Evolutionary conservation across 495 filamentous ascomycete genomes (phyloP).

Genomic region (Aspergillus bertholletiae): DNA sequence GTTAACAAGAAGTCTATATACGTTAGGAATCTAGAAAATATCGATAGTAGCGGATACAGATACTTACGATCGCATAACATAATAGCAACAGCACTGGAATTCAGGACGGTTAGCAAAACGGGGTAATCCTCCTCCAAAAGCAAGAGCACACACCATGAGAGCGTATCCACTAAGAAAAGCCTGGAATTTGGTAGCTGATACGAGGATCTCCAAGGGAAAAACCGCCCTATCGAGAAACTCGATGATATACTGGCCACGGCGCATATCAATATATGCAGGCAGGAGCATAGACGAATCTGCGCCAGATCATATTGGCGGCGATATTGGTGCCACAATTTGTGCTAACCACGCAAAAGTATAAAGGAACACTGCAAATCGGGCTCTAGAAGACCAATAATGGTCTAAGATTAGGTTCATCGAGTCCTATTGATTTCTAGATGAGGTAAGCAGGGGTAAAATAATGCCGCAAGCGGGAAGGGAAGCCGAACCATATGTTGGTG

Average conservation of each 20-base stretch:
- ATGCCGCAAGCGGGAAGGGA: neutral
- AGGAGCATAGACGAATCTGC: conserved; percentile 28
- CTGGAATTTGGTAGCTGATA: conserved; percentile 36
- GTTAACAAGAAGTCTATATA: conserved; percentile 50
- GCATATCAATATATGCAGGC: conserved; percentile 33
- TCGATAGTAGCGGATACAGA: neutral
- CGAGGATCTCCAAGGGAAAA: conserved; percentile 49
- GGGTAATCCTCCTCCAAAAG: neutral
- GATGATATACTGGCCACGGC: conserved; percentile 32
- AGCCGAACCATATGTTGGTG: conserved; percentile 22
- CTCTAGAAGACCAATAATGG: conserved; percentile 20
- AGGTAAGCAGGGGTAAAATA: neutral
- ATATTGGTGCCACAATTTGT: conserved; percentile 29
- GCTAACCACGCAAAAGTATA: conserved; percentile 25
- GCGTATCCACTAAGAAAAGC: conserved; percentile 46
- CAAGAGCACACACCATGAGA: conserved; percentile 22
- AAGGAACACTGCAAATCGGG: conserved; percentile 37
- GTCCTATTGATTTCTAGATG: conserved; percentile 31
- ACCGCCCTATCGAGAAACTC: conserved; percentile 33
- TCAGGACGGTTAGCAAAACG: neutral
- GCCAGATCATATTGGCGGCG: conserved; percentile 33
- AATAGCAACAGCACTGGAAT: conserved; percentile 48
- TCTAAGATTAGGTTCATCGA: conserved; percentile 28
- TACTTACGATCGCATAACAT: conserved; percentile 51
- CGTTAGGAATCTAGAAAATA: neutral